Percentiles rank a stretch among this genome's conserved stretches.
Conservation (phyloP, 345 rosid species). For the Melaleuca alternifolia region DNA sequence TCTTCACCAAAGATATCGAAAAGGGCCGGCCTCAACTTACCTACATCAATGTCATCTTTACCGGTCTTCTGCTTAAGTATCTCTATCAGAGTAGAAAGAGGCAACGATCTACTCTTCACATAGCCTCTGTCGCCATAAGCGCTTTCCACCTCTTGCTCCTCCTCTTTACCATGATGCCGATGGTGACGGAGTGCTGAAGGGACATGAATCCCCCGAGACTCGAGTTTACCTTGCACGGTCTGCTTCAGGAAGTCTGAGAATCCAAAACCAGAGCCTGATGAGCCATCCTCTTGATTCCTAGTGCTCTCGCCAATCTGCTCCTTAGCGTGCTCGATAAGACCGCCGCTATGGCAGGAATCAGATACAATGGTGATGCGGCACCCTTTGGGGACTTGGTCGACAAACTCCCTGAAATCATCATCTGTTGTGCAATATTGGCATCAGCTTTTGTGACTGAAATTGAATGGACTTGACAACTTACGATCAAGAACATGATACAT, state of each 20-base stretch:
- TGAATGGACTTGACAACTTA: background rate
- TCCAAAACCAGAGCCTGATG: constrained; percentile 22
- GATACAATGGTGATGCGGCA: constrained; percentile 65
- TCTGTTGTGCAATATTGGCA: constrained; percentile 25
- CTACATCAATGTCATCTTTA: constrained; percentile 64
- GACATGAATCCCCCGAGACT: constrained; percentile 52
- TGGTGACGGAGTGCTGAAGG: constrained; percentile 36
- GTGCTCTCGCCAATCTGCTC: constrained; percentile 98
- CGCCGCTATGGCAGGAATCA: constrained; percentile 96
- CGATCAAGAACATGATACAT: background rate
- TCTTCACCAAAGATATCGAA: constrained; percentile 83
- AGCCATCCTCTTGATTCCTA: background rate
- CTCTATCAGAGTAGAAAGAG: constrained; percentile 78
- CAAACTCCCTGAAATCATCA: constrained; percentile 84
- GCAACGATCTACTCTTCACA: constrained; percentile 54
- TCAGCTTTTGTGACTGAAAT: background rate
- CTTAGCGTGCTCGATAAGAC: constrained; percentile 83
- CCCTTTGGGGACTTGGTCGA: constrained; percentile 58
- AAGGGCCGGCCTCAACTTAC: constrained; percentile 78
- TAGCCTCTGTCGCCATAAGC: constrained; percentile 28
- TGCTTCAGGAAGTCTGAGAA: constrained; percentile 41
- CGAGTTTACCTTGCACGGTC: constrained; percentile 36
- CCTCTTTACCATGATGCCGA: constrained; percentile 12
- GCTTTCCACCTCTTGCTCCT: constrained; percentile 27
- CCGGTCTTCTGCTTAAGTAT: constrained; percentile 88